Base-by-base conservation (phyloP, 1,139 yeast genomes). In the Kodamaea arcana region DNA sequence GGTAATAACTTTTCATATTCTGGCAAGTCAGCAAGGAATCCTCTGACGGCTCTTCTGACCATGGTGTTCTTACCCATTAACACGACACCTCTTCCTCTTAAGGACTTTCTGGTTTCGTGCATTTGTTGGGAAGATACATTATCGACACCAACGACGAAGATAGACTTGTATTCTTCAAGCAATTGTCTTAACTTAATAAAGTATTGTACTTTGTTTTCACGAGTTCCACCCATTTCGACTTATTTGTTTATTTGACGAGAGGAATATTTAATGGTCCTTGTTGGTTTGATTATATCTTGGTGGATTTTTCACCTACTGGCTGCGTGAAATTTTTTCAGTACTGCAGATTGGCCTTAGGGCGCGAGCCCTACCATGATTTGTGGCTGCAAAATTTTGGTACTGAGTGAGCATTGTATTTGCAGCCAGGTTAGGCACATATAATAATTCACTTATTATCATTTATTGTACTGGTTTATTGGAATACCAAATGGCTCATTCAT, bases 31-130 rank as follows among this genome's bases (percentile, higher is more conserved):
- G 83, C 39, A 57, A 90, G 68, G 83, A 87, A 87, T 58, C 88
- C 94, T 78, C 97, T 88, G 80, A 92, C 76, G 66, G 98, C 99
- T 80, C 98, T 90, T 80, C 99, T 88, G 56, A 94, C 96, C 97
- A 94, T 90, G 80, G 99, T 94, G 96, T 92, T 92, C 86, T 92
- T 92, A 80, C 99, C 99, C 97, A 94, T 92, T 65, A 92, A 78
- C 53, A 94, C 90, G 54, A 84, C 92, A 61, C 92, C 98, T 44
- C 81, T 83, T 52, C 88, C 87, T 78, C 99, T 88, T 62, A 94
- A 83, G 52, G 87, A 74, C 81, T 84, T 88, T 83, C 99, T 90
- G 77, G 88, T 82, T 80, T 92, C 95, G 79, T 92, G 98, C 97
- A 92, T 90, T 72, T 92, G 98, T 80, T 92, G 98, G 59, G 98